Evolutionary conservation across 1,284 basidiomycete species (phyloP), one percentile per base, ranked within the genome.

Genomic region (Xerocomus amazonicus): DNA sequence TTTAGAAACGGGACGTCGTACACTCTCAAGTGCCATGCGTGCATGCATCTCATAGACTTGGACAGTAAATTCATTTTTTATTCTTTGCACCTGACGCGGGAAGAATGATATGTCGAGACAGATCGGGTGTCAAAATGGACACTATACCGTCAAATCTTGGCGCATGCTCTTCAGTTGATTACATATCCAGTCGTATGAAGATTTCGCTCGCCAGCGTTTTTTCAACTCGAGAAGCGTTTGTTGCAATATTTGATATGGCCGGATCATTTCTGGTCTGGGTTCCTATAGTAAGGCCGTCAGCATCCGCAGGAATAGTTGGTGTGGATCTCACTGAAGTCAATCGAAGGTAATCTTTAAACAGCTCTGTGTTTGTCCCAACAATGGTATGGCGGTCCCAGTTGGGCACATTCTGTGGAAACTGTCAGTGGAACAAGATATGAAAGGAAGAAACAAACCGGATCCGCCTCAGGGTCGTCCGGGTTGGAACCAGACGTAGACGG

Each of bases 41-140:
- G 93, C 97, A 71, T 99, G 97, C 41, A 95, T 97, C 70, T 99
- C 97, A 67, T 99, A 99, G 10, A 98, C 96, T 69, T 88, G 82
- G 32, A 96, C 94, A 0, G 97, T 98, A 63, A 99, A 98, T 48
- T 97, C 92, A 62, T 97, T 99, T 76, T 97, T 97, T 67, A 99
- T 97, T 32, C 96, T 85, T 76, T 99, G 97, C n/a, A 99, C 95
- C 94, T 97, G 60, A 41, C 51, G 47, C 56, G 47, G 32, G 52
- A 59, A 51, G 40, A 54, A 43, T 57, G 44, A 28, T n/a, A n/a
- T 48, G 56, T 51, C 44, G 53, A 60, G 51, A 58, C 48, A 55
- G 47, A 46, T 64, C 43, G 53, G 37, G 55, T 43, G 43, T 39
- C 32, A 12, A 49, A 53, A 47, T 13, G 40, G 39, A 43, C 19